These are phyloP conservation scores for Castanea crenata DNA, from an alignment of 306 rosid genomes.

Conservation along the genomic window DNA sequence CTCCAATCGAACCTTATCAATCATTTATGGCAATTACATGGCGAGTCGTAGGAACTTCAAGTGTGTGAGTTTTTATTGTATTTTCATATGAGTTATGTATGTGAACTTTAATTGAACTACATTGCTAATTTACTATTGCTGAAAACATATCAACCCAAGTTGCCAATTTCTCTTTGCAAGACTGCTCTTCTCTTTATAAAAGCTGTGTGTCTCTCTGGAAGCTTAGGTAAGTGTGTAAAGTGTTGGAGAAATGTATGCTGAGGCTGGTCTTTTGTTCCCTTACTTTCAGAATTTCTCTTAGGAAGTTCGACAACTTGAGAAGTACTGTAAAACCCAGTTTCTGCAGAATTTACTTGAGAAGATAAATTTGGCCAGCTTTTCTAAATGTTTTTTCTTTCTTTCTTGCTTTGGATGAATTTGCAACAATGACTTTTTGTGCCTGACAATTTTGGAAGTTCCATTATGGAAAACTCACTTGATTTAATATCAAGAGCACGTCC, in stretches of 20 bases:
- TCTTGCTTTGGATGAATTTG: background rate
- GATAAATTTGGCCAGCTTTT: background rate
- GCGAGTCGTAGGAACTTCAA: too few species aligned
- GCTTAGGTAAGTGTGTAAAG: constrained; percentile 6
- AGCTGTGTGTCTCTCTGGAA: constrained; percentile 11
- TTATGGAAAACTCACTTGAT: background rate
- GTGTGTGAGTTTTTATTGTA: too few species aligned
- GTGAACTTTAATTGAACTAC: too few species aligned
- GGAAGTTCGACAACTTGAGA: constrained; percentile 78
- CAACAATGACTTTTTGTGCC: background rate
- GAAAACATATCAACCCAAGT: background rate
- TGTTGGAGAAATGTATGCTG: constrained; percentile 73
- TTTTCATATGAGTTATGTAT: too few species aligned
- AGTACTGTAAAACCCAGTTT: constrained; percentile 46
- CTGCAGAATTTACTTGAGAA: too few species aligned
- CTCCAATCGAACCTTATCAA: too few species aligned
- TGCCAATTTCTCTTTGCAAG: constrained; percentile 8
- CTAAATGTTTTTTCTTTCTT: background rate
- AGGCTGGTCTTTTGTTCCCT: constrained; percentile 64
- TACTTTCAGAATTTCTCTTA: constrained; percentile 61
- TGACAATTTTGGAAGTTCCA: background rate
- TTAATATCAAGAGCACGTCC: background rate
- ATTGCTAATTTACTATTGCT: too few species aligned
- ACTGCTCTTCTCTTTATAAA: background rate
- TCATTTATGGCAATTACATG: too few species aligned